phyloP scores from a whole-genome alignment of 176 grass and related monocot species.

The Puya raimondii region DNA sequence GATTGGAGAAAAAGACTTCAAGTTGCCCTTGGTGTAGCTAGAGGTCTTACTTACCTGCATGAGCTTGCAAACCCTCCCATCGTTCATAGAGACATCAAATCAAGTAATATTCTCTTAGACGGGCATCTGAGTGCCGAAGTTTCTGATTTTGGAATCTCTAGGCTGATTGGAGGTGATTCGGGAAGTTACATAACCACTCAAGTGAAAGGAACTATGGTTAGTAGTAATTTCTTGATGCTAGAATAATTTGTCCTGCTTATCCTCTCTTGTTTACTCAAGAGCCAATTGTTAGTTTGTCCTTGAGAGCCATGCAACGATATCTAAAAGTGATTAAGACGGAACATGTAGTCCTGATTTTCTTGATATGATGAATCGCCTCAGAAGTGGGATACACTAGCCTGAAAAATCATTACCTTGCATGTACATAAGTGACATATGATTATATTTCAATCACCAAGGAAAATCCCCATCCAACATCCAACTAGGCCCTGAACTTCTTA shows the following conservation, averaged over 20 bases:
- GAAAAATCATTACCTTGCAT: no score
- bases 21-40: slow-evolving; percentile 55
- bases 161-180: slow-evolving; percentile 37
- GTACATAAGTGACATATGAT: no score
- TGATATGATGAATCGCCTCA: no score
- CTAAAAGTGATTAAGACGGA: no score
- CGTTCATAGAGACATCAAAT: slow-evolving; percentile 89
- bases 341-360: no score
- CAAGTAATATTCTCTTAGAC: slow-evolving; percentile 78
- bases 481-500: no score
- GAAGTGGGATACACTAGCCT: no score
- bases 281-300: no score
- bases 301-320: no score
- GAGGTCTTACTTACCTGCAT: slow-evolving; percentile 69
- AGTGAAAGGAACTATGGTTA: slow-evolving; percentile 89
- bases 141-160: slow-evolving; percentile 75
- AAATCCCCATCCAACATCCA: no score
- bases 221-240: background rate
- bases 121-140: slow-evolving; percentile 73
- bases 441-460: no score
- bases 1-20: slow-evolving; percentile 65
- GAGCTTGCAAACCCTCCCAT: slow-evolving; percentile 80
- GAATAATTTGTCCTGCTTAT: background rate
- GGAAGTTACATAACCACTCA: slow-evolving; percentile 39
- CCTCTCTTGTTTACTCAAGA: no score